Percentiles rank a stretch among this genome's conserved stretches.
These are phyloP conservation scores for Xylariaceae sp. DNA, from an alignment of 2,329 filamentous ascomycete species.

Conservation along the genomic window DNA sequence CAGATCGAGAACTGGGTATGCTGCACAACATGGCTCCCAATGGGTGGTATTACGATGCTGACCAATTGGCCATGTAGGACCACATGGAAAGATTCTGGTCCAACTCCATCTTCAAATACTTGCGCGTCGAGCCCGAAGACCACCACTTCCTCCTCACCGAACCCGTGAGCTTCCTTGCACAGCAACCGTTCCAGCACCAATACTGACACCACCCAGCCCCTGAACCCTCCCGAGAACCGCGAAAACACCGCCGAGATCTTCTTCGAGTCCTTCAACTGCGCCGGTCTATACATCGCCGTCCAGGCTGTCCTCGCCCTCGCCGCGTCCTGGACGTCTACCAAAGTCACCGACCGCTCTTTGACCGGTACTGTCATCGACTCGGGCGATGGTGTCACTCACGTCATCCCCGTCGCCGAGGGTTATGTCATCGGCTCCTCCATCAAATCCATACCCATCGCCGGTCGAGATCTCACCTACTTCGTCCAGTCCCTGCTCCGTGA, in stretches of 20 bases:
- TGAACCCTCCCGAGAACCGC: slow-evolving; percentile 97
- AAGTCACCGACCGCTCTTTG: slow-evolving; percentile 91
- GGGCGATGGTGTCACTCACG: slow-evolving; percentile 97
- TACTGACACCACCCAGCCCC: slow-evolving; percentile 54
- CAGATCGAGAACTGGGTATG: slow-evolving; percentile 97
- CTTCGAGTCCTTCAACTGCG: slow-evolving; percentile 99
- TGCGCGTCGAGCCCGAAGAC: slow-evolving; percentile 96
- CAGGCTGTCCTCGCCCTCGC: slow-evolving; percentile 95
- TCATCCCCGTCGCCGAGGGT: slow-evolving; percentile 96
- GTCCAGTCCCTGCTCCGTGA: slow-evolving; percentile 95
- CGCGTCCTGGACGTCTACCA: slow-evolving; percentile 97
- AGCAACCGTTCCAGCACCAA: not conserved
- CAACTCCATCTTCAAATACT: slow-evolving; percentile 99
- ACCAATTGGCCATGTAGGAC: slow-evolving; percentile 55
- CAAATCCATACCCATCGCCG: slow-evolving; percentile 97
- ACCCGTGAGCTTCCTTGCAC: slow-evolving; percentile 59
- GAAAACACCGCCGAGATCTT: slow-evolving; percentile 99
- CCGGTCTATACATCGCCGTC: slow-evolving; percentile 96
- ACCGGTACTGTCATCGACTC: slow-evolving; percentile 98
- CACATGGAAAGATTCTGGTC: slow-evolving; percentile 99
- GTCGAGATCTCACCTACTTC: slow-evolving; percentile 98
- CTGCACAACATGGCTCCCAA: not conserved
- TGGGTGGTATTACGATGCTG: slow-evolving; percentile 5
- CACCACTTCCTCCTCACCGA: slow-evolving; percentile 98
- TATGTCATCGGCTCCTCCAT: slow-evolving; percentile 99